phyloP scores from a whole-genome alignment of 2,329 filamentous ascomycete genomes.

The Colletotrichum musicola region DNA sequence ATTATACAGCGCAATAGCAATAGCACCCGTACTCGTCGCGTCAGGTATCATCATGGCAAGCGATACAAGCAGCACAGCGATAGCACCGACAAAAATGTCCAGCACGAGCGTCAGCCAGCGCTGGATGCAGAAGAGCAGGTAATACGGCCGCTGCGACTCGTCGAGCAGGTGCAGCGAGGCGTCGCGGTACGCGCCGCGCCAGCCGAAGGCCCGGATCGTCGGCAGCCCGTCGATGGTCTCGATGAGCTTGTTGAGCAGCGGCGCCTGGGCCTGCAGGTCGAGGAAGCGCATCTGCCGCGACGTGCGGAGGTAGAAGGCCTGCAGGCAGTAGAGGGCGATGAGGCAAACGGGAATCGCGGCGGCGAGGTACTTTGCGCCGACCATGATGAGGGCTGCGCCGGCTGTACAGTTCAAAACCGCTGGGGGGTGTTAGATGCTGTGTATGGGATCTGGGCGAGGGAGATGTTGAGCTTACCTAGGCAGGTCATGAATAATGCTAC shows the following conservation, averaged over 20 bases:
- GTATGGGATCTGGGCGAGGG: accelerated
- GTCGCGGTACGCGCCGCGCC: conserved; percentile 32
- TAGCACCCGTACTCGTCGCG: conserved; percentile 33
- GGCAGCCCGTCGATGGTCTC: conserved; percentile 50
- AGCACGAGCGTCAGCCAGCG: conserved; percentile 63
- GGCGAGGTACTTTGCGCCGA: conserved; percentile 59
- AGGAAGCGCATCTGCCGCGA: conserved; percentile 68
- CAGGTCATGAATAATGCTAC: conserved; percentile 24
- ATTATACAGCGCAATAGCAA: conserved; percentile 48
- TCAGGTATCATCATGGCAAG: conserved; percentile 22
- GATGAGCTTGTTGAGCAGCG: conserved; percentile 56
- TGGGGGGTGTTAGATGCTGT: background rate
- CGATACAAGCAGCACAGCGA: conserved; percentile 41
- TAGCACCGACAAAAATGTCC: conserved; percentile 50
- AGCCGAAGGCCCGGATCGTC: conserved; percentile 47
- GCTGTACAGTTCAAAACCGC: conserved; percentile 12
- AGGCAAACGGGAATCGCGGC: conserved; percentile 57
- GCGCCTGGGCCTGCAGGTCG: conserved; percentile 66
- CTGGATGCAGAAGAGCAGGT: conserved; percentile 62
- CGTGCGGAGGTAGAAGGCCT: conserved; percentile 57
- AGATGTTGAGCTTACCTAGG: background rate
- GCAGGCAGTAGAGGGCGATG: conserved; percentile 43
- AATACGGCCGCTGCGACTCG: conserved; percentile 46
- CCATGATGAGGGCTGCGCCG: conserved; percentile 54
- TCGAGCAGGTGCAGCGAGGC: conserved; percentile 31